These are phyloP conservation scores for Pleurotus pulmonarius DNA, from an alignment of 768 basidiomycete genomes.

Conservation along the genomic window DNA sequence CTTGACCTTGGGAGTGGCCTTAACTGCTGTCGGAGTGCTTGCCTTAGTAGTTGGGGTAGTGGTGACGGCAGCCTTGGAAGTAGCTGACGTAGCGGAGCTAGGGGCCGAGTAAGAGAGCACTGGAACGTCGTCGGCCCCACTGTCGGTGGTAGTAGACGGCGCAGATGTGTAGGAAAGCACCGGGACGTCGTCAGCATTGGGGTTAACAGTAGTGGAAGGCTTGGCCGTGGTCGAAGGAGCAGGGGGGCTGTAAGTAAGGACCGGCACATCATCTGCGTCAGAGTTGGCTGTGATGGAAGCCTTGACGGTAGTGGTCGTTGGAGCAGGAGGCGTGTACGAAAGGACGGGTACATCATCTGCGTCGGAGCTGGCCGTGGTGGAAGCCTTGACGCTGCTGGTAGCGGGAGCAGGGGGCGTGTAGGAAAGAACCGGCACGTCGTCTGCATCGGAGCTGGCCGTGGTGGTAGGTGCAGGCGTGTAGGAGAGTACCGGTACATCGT, in stretches of 20 bases:
- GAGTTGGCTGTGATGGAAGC: background rate
- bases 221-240: background rate
- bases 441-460: background rate
- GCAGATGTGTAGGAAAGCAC: background rate
- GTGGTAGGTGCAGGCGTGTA: background rate
- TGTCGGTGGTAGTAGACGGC: background rate
- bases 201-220: no score
- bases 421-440: background rate
- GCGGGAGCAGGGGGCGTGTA: background rate
- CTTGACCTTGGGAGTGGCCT: no score
- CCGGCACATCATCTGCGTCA: background rate
- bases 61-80: background rate
- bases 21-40: no score
- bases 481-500: background rate
- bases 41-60: no score
- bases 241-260: background rate
- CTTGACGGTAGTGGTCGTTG: background rate
- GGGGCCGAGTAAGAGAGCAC: background rate
- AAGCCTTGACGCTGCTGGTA: background rate
- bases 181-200: no score
- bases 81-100: background rate
- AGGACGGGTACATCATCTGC: slow-evolving; percentile 1
- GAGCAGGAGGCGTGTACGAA: background rate
- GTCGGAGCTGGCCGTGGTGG: background rate
- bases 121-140: background rate